Evolutionary conservation across 1,139 yeast species (phyloP).

Genomic region (Suhomyces choctaworum): DNA sequence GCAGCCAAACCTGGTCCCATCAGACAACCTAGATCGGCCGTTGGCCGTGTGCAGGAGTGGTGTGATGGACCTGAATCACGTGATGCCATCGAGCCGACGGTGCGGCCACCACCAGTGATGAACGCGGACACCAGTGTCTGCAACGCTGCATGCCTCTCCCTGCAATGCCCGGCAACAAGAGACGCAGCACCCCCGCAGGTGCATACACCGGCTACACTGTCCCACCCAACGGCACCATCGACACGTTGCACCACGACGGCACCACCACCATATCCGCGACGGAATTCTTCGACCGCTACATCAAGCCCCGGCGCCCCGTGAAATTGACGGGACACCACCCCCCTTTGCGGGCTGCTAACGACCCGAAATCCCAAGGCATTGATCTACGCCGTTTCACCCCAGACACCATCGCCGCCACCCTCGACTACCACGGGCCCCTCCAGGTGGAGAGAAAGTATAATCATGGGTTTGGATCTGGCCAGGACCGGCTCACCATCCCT

Average conservation of each 20-base stretch:
- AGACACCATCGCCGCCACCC: slow-evolving; percentile 33
- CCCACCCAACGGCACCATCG: slow-evolving; percentile 2
- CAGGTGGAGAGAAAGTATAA: slow-evolving; percentile 57
- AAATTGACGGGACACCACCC: slow-evolving; percentile 9
- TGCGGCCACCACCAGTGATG: no score
- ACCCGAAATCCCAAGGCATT: slow-evolving; percentile 6
- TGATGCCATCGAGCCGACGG: no score
- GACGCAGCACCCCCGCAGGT: slow-evolving; percentile 3
- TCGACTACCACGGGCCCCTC: slow-evolving; percentile 34
- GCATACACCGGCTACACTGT: slow-evolving; percentile 4
- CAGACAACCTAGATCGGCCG: no score
- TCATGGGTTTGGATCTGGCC: slow-evolving; percentile 70
- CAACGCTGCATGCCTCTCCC: no score
- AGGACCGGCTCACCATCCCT: slow-evolving; percentile 48
- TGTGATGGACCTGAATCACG: no score
- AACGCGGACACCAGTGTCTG: no score
- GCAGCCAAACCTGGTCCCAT: no score
- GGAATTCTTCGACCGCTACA: slow-evolving; percentile 10
- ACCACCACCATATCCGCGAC: slow-evolving; percentile 6
- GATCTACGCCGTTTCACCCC: slow-evolving; percentile 33
- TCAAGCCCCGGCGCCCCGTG: slow-evolving; percentile 13
- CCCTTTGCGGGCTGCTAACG: slow-evolving; percentile 3
- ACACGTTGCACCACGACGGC: slow-evolving; percentile 2
- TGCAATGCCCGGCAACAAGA: slow-evolving; percentile 3
- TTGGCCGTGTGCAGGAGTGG: no score